Evolutionary conservation across 2,329 filamentous ascomycete species (phyloP).

Genomic region (Sclerotinia sclerotiorum): DNA sequence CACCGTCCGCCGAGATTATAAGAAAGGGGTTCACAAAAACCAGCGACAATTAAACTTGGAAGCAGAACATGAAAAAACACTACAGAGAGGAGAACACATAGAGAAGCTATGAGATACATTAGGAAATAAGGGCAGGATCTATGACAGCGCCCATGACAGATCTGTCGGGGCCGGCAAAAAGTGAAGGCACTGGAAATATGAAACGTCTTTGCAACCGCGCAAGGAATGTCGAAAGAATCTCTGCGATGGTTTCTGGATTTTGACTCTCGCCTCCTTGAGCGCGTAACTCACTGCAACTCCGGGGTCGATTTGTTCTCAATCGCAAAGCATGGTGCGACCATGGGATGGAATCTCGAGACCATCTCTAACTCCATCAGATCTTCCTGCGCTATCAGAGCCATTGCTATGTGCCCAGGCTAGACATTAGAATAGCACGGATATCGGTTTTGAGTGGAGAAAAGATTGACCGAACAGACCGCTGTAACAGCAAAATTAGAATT

Average conservation of each 20-base stretch:
- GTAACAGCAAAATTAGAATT: background rate
- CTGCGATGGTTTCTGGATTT: too few relatives aligned
- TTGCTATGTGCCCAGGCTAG: background rate
- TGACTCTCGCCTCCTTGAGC: background rate
- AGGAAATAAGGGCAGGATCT: background rate
- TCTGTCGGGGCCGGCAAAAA: background rate
- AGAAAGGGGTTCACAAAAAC: background rate
- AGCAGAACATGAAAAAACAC: background rate
- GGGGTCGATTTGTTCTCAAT: background rate
- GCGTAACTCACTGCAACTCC: too few relatives aligned
- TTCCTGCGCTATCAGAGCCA: too few relatives aligned
- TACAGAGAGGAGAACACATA: background rate
- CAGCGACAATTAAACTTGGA: background rate
- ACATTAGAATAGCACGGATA: background rate
- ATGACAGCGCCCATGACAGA: background rate
- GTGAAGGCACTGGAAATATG: too few relatives aligned
- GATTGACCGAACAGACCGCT: background rate
- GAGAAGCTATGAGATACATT: background rate
- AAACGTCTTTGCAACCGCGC: background rate
- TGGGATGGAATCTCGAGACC: background rate
- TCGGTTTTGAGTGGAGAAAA: background rate
- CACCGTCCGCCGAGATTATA: background rate
- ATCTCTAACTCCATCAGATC: fast-evolving
- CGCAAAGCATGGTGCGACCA: background rate
- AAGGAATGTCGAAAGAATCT: background rate